phyloP scores from a whole-genome alignment of 2,329 filamentous ascomycete genomes.

The Cadophora sp. region DNA sequence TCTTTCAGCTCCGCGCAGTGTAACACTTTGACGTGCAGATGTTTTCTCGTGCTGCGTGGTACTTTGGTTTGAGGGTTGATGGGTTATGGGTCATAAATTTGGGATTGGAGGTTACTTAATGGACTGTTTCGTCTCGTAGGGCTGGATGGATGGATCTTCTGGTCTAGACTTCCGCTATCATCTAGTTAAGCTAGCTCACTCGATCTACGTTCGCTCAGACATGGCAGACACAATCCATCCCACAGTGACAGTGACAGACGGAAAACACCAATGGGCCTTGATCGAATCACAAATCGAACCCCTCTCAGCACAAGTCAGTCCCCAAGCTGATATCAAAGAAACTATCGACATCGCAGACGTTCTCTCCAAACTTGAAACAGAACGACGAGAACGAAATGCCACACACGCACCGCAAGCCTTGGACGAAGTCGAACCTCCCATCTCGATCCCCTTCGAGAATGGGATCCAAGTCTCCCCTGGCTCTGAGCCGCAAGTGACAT shows the following conservation, averaged over 20 bases:
- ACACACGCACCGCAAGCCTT: background rate
- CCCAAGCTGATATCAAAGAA: slow-evolving; percentile 1
- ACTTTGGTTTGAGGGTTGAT: background rate
- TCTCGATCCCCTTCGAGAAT: background rate
- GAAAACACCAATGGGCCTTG: background rate
- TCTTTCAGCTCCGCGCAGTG: slow-evolving; percentile 2
- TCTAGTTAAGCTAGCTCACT: background rate
- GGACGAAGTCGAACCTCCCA: background rate
- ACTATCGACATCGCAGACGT: background rate
- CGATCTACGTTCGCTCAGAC: background rate
- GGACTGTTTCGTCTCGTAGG: background rate
- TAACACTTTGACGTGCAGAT: slow-evolving; percentile 3
- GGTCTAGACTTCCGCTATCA: background rate
- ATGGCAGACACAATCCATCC: background rate
- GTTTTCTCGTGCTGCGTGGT: background rate
- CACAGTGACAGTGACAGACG: background rate
- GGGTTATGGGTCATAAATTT: background rate
- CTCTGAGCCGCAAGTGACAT: background rate
- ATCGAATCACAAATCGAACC: background rate
- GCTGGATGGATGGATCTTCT: background rate
- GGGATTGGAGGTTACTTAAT: background rate
- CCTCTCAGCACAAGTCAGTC: background rate
- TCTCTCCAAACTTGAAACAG: background rate
- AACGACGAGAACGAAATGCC: background rate
- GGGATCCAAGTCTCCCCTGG: background rate